Base-by-base conservation (phyloP, 257 asterid species). In the Gentiana straminea region DNA sequence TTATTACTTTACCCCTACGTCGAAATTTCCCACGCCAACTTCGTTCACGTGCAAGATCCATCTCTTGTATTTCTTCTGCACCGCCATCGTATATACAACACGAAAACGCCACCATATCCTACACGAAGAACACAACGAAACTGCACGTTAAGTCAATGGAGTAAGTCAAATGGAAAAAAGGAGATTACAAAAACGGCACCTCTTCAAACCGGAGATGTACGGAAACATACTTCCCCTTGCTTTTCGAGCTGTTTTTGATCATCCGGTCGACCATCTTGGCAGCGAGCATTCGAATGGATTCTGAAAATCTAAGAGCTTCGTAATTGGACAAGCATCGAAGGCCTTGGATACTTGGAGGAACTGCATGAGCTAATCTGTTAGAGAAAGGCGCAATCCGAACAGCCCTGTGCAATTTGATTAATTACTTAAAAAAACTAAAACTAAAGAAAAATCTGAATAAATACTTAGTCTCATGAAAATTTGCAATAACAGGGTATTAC, bases 81-180 rank as follows among this genome's bases (percentile, higher is more conserved):
- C 98, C 98, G 11, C 98, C 98, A 71, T 88, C 97, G 57, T 88
- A 92, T 61, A 74, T 75, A 75, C 98, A 92, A 76, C 98, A 92
- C 2, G 97, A 92, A 73, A 92, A 92, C 35, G 97, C 98, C 73
- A 92, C 98, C 98, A 92, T 92, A 69, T 92, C 98, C 98, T 90
- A 64, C 66, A 74, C 45, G 48, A 59, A 49, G 65, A 53, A 24
- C 33, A 54, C 8, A 3, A 41, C 2, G 5, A 2, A 3, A 5
- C 9, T 41, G 9, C 64, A 7, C 2, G 52, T 41, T 47, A 55
- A 34, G 51, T 52, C 43, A 53, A 49, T 47, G 46, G 24, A 53
- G 13, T 12, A 35, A 35, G 36, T 51, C 7, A 51, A 11, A 24
- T 15, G 60, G 62, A 11, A 51, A 52, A 66, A 44, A 47, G 58